Conservation (phyloP, 2,329 filamentous ascomycete species). For the Plectosphaerella cucumerina region DNA sequence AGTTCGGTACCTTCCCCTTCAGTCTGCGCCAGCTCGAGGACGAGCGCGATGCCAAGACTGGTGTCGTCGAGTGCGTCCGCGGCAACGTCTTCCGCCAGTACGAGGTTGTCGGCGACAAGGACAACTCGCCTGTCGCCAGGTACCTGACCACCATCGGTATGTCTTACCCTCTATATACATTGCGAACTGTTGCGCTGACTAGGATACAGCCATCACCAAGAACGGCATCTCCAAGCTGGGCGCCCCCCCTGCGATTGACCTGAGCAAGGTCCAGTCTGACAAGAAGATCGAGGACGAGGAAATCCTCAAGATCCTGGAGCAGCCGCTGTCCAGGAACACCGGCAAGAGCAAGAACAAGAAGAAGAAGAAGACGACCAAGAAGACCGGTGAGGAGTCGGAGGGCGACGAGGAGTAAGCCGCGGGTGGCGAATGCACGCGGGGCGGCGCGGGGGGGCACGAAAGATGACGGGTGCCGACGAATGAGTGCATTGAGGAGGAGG, state of each 20-base stretch:
- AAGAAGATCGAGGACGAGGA: constrained; percentile 98
- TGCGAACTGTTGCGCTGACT: constrained; percentile 11
- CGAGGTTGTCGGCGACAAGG: constrained; percentile 92
- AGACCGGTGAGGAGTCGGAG: constrained; percentile 28
- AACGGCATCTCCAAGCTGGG: constrained; percentile 88
- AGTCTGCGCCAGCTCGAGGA: constrained; percentile 95
- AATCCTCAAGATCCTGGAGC: constrained; percentile 89
- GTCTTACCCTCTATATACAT: constrained; percentile 21
- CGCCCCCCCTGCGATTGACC: constrained; percentile 69
- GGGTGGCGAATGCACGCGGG: neutral
- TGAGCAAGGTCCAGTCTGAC: constrained; percentile 83
- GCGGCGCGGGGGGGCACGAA: neutral
- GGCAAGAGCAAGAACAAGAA: constrained; percentile 93
- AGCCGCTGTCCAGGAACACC: constrained; percentile 79
- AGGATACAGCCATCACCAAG: constrained; percentile 79
- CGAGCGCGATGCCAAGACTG: constrained; percentile 91
- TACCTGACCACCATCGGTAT: constrained; percentile 90
- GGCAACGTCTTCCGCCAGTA: constrained; percentile 92
- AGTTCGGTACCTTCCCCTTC: constrained; percentile 97
- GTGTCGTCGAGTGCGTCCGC: constrained; percentile 93
- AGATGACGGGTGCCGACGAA: constrained; percentile 7
- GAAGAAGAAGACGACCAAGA: constrained; percentile 60
- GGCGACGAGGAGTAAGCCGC: constrained; percentile 30
- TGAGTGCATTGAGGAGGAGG: neutral
- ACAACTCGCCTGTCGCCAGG: constrained; percentile 77